These are phyloP conservation scores for Funneliformis mosseae DNA, from an alignment of 192 early-diverging fungal species.

Conservation along the genomic window DNA sequence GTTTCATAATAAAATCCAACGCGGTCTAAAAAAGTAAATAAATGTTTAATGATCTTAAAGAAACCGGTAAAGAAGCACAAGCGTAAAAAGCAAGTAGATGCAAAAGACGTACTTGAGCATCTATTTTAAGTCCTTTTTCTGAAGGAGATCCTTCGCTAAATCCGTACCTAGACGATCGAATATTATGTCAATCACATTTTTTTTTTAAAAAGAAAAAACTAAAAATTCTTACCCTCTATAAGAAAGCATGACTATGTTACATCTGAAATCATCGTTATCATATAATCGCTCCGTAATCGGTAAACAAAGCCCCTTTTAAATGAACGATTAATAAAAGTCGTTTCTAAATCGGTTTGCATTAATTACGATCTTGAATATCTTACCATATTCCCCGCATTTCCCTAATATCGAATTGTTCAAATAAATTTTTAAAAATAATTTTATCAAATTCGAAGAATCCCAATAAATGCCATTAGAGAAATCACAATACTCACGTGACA, in stretches of 20 bases:
- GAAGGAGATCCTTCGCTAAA: constrained; percentile 79
- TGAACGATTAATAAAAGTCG: not conserved
- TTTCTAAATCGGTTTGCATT: not conserved
- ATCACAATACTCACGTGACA: constrained; percentile 64
- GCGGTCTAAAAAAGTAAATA: constrained; percentile 56
- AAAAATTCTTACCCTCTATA: constrained; percentile 77
- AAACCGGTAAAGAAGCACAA: not conserved
- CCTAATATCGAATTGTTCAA: constrained; percentile 43
- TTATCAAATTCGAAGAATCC: not conserved
- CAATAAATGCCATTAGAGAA: not conserved
- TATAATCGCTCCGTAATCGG: constrained; percentile 85
- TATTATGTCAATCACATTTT: not conserved
- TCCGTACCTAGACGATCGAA: constrained; percentile 65
- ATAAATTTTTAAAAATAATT: no score
- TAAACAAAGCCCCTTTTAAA: constrained; percentile 79
- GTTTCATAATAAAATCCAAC: constrained; percentile 78
- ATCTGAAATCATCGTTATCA: constrained; percentile 47
- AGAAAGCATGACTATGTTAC: constrained; percentile 95
- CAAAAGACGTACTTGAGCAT: constrained; percentile 67
- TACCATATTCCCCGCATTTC: constrained; percentile 94
- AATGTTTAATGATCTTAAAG: not conserved
- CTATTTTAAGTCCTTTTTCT: constrained; percentile 85
- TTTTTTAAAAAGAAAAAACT: no score
- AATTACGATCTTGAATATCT: not conserved
- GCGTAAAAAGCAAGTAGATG: not conserved